Evolutionary conservation across 1,284 basidiomycete species (phyloP), one percentile per base, ranked within the genome.

Genomic region (Leccinum variabile): DNA sequence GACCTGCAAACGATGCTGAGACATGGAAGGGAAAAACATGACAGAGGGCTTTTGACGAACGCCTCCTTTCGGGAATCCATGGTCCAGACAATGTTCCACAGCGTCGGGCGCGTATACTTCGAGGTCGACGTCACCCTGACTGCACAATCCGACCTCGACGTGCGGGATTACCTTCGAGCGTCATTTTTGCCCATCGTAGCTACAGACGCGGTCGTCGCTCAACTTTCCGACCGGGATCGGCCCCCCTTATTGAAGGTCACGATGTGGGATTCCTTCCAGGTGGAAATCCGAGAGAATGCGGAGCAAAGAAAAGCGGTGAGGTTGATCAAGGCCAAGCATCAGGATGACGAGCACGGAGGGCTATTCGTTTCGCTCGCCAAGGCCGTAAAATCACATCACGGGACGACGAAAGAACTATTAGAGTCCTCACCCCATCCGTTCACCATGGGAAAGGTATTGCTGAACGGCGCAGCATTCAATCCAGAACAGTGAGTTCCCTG

Each of bases 231-330:
- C 5, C 44, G 50, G 0, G 59, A 66, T 4, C 39, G 57, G 9
- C 54, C 64, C 2, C 65, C 57, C 0, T 56, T 66, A 3, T 14
- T 66, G 11, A 66, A 37, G 30, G 41, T 66, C 7, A 66, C 64
- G 0, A 3, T 14, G 9, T 66, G 64, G 64, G 65, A 66, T 28
- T 1, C 4, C 0, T 66, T 66, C 28, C n/a, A 39, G 3, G 16
- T 22, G 1, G 1, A 16, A 0, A 32, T 65, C 18, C 37, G 22
- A 35, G 16, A 56, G 53, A 44, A 57, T 2, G 2, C 22, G 0
- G 25, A 14, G 0, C 58, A 66, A 30, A 18, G 64, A 5, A 57
- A 58, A 5, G 46, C 32, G 2, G 57, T 52, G 10, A 46, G 32
- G 25, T 3, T 9, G 2, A 41, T 64, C n/a, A 64, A 59, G 18